Base-by-base conservation (phyloP, 2,329 filamentous ascomycete genomes). In the Trichoderma oligosporum region DNA sequence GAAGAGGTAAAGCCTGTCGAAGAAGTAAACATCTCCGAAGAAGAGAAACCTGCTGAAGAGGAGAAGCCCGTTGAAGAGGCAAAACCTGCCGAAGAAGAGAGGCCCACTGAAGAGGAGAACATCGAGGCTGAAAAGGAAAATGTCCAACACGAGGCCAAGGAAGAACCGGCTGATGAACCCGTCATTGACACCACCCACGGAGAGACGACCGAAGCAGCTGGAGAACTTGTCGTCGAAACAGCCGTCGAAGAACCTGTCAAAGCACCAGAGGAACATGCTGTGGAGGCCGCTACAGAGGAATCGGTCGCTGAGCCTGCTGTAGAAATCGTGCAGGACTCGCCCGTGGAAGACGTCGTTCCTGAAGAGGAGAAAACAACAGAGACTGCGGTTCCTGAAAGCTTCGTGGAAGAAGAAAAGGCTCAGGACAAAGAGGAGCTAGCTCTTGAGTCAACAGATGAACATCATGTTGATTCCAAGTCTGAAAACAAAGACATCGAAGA, bases 121-220 rank as follows among this genome's bases (percentile, higher is more conserved):
- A 11, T 33, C 11, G 29, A 54, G 5, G 31, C 27, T 25, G 51
- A 54, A n/a, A 36, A 54, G n/a, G 29, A 54, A 20, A n/a, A 14
- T 29, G 31, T 38, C 27, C 29, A 58, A 39, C 18, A 44, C n/a
- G 57, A 60, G 16, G 38, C 42, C 14, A 45, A 58, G 24, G 57
- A 57, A 31, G 58, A 57, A 29, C 20, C 47, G 5, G 41, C n/a
- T 20, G 54, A 42, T 8, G 56, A 61, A 24, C 39, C 56, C 41
- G 51, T 38, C 11, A 11, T 52, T 7, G 54, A 48, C 4, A 46
- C 35, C 20, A 8, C 52, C 12, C 31, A 31, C 31, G 57, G 48
- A 20, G 57, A 53, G 41, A n/a, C 45, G 39, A 46, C 61, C 33
- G 39, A 58, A 41, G 18, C 57, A 49, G 29, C 38, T 18, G 33